Evolutionary conservation across 345 rosid species (phyloP).

Genomic region (Streptanthus diversifolius): DNA sequence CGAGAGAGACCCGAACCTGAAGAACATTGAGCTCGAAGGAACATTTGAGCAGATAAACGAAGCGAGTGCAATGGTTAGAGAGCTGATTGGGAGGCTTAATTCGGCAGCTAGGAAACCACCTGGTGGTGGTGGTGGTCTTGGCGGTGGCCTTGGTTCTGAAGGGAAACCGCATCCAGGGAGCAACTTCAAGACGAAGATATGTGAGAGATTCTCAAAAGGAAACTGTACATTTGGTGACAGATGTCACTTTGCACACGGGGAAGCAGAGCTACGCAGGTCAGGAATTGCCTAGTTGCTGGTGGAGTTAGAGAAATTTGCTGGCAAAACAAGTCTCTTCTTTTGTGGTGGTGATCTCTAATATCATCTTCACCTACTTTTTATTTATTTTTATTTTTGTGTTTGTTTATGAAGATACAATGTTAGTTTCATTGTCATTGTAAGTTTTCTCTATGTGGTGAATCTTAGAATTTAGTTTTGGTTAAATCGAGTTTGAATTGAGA

Average conservation of each 20-base stretch:
- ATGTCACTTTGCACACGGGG: conserved; percentile 96
- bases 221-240: conserved; percentile 81
- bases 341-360: conserved; percentile 16
- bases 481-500: conserved; percentile 1
- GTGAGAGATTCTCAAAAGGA: conserved; percentile 76
- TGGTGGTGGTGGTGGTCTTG: conserved; percentile 17
- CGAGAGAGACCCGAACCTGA: conserved; percentile 68
- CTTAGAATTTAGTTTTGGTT: conserved; percentile 13
- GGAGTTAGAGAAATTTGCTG: conserved; percentile 5
- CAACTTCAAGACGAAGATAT: conserved; percentile 82
- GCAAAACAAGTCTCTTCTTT: not conserved
- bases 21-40: conserved; percentile 95
- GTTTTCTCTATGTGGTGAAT: conserved; percentile 7
- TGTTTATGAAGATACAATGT: conserved; percentile 21
- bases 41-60: conserved; percentile 91
- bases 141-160: conserved; percentile 25
- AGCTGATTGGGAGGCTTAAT: conserved; percentile 67
- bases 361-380: conserved; percentile 7
- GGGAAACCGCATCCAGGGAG: conserved; percentile 40
- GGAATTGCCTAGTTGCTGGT: conserved; percentile 26
- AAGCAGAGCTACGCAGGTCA: conserved; percentile 70
- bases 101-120: conserved; percentile 41
- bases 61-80: conserved; percentile 94
- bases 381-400: not conserved
- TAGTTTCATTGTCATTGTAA: conserved; percentile 21